Evolutionary conservation across 768 basidiomycete genomes (phyloP).

Genomic region (Paxillus ammoniavirescens): DNA sequence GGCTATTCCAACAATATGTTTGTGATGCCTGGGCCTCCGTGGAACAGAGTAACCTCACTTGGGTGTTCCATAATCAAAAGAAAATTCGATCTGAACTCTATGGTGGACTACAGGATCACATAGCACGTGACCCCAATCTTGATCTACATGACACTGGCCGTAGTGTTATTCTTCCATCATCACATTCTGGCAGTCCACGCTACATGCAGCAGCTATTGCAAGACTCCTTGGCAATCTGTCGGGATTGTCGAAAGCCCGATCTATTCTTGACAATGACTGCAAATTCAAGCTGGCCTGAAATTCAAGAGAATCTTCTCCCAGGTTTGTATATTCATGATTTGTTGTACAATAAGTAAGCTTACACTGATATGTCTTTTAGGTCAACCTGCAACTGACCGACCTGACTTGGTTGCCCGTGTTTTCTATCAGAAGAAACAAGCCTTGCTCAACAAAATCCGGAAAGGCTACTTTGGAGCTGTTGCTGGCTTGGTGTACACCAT

Average conservation of each 20-base stretch:
- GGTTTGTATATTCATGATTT: conserved; percentile 10
- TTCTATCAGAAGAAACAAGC: conserved; percentile 43
- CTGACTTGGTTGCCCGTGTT: conserved; percentile 46
- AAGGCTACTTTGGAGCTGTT: conserved; percentile 40
- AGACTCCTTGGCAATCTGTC: conserved; percentile 45
- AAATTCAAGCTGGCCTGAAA: conserved; percentile 51
- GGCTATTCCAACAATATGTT: conserved; percentile 44
- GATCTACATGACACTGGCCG: conserved; percentile 33
- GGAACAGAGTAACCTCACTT: conserved; percentile 41
- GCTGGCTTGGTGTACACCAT: conserved; percentile 50
- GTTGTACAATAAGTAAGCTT: too few species aligned
- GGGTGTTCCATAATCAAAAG: conserved; percentile 32
- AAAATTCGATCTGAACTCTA: conserved; percentile 35
- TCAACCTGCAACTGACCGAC: conserved; percentile 40
- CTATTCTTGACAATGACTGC: conserved; percentile 53
- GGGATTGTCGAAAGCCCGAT: conserved; percentile 36
- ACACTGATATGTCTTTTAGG: conserved; percentile 6
- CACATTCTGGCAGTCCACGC: conserved; percentile 39
- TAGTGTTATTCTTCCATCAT: conserved; percentile 39
- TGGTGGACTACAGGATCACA: conserved; percentile 33
- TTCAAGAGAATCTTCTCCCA: conserved; percentile 35
- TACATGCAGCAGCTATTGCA: conserved; percentile 45
- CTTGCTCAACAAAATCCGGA: conserved; percentile 34
- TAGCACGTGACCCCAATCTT: conserved; percentile 18
- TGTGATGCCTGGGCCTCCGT: conserved; percentile 45